Conservation (phyloP, 148 eudicot species). For the Camellia granthamiana region DNA sequence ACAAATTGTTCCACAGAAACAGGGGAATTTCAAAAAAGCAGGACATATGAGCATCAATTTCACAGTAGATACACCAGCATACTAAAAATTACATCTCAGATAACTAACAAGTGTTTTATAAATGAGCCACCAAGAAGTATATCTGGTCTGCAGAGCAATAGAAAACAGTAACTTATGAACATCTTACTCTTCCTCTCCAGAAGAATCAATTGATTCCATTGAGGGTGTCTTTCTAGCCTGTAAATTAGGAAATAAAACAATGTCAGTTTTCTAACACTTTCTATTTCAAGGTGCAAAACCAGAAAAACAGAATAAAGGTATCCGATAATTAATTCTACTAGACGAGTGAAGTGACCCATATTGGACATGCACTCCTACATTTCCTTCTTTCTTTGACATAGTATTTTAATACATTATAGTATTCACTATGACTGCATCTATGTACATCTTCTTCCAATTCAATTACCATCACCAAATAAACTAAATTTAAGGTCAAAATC, state of each 20-base stretch:
- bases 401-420: neutral
- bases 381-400: neutral
- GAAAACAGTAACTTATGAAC: constrained; percentile 1
- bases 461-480: neutral
- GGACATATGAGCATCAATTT: neutral
- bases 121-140: constrained; percentile 2
- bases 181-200: constrained; percentile 99
- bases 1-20: neutral
- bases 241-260: constrained; percentile 8
- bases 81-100: neutral
- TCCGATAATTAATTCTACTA: neutral
- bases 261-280: constrained; percentile 1
- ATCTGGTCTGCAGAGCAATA: neutral
- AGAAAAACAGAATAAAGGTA: neutral
- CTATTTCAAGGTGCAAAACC: constrained; percentile 8
- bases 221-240: constrained; percentile 81
- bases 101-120: neutral
- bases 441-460: neutral
- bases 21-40: constrained; percentile 3
- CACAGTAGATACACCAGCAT: neutral
- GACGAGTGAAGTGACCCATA: neutral
- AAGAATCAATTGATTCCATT: constrained; percentile 89
- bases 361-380: neutral
- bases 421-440: neutral
- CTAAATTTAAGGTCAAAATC: neutral